These are phyloP conservation scores for Verticillium nubilum DNA, from an alignment of 2,329 filamentous ascomycete genomes.

Conservation along the genomic window DNA sequence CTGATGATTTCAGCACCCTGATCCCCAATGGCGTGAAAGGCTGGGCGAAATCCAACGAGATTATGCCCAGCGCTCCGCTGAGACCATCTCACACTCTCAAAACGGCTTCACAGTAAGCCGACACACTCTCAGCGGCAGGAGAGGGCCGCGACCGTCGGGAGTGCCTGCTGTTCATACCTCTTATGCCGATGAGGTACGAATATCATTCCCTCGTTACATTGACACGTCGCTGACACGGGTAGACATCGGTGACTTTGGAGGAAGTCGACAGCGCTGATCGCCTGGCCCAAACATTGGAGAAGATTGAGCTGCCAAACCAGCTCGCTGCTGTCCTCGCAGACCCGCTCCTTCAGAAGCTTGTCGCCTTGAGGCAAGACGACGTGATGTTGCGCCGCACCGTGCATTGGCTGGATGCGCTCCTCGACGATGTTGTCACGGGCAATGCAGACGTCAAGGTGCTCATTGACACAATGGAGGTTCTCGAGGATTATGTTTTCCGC, in stretches of 20 bases:
- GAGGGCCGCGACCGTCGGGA: slow-evolving; percentile 40
- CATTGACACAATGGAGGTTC: slow-evolving; percentile 47
- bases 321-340: slow-evolving; percentile 72
- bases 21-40: slow-evolving; percentile 66
- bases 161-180: slow-evolving; percentile 70
- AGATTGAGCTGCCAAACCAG: slow-evolving; percentile 76
- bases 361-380: slow-evolving; percentile 56
- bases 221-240: slow-evolving; percentile 4
- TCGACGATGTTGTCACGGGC: slow-evolving; percentile 50
- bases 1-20: slow-evolving; percentile 55
- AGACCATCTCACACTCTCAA: slow-evolving; percentile 28
- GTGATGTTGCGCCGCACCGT: slow-evolving; percentile 46
- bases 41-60: slow-evolving; percentile 62
- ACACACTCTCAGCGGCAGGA: slow-evolving; percentile 25
- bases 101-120: slow-evolving; percentile 61
- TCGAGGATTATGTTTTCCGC: slow-evolving; percentile 49
- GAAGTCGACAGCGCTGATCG: slow-evolving; percentile 68
- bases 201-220: not conserved
- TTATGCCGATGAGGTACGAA: slow-evolving; percentile 59
- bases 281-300: slow-evolving; percentile 70
- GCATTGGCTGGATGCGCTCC: slow-evolving; percentile 53
- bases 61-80: slow-evolving; percentile 39
- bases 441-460: slow-evolving; percentile 42
- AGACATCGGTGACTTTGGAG: slow-evolving; percentile 64
- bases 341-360: slow-evolving; percentile 71